Conservation (phyloP, 2,329 filamentous ascomycete species). For the Sarocladiaceae sp. region DNA sequence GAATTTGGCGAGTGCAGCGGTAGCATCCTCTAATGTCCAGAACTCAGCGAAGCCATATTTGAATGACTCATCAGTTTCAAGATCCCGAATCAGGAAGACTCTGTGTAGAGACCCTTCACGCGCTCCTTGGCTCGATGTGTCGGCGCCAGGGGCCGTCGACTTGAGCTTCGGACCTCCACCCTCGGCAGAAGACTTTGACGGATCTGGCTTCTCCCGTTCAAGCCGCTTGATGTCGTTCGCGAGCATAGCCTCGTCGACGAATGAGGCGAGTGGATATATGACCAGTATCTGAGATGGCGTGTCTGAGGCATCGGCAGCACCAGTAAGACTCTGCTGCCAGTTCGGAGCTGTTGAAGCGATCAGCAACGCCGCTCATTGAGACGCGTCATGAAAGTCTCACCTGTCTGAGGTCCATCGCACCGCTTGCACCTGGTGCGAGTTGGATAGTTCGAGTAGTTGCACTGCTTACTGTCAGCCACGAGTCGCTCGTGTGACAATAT, state of each 20-base stretch:
- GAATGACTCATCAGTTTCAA: slow-evolving; percentile 64
- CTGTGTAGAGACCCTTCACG: slow-evolving; percentile 68
- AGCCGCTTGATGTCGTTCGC: slow-evolving; percentile 69
- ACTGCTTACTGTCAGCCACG: slow-evolving; percentile 22
- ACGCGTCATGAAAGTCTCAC: slow-evolving; percentile 16
- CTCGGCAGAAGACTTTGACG: slow-evolving; percentile 32
- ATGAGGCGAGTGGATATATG: slow-evolving; percentile 62
- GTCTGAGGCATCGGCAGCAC: slow-evolving; percentile 41
- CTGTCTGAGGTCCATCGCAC: slow-evolving; percentile 25
- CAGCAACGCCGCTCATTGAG: neutral
- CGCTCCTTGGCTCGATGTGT: slow-evolving; percentile 59
- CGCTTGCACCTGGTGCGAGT: slow-evolving; percentile 31
- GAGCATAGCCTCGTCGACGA: slow-evolving; percentile 66
- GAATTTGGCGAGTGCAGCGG: slow-evolving; percentile 66
- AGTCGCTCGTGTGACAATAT: neutral
- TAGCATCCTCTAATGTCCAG: slow-evolving; percentile 66
- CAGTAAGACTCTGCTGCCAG: slow-evolving; percentile 35
- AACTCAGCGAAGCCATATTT: slow-evolving; percentile 83
- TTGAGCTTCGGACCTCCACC: slow-evolving; percentile 48
- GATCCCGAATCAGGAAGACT: slow-evolving; percentile 70
- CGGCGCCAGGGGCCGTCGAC: slow-evolving; percentile 49
- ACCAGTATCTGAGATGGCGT: slow-evolving; percentile 69
- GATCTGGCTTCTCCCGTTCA: slow-evolving; percentile 53
- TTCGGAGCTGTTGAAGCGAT: slow-evolving; percentile 16
- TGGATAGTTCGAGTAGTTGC: slow-evolving; percentile 33